Conservation (phyloP, 2,329 filamentous ascomycete species). For the Cercospora beticola region DNA sequence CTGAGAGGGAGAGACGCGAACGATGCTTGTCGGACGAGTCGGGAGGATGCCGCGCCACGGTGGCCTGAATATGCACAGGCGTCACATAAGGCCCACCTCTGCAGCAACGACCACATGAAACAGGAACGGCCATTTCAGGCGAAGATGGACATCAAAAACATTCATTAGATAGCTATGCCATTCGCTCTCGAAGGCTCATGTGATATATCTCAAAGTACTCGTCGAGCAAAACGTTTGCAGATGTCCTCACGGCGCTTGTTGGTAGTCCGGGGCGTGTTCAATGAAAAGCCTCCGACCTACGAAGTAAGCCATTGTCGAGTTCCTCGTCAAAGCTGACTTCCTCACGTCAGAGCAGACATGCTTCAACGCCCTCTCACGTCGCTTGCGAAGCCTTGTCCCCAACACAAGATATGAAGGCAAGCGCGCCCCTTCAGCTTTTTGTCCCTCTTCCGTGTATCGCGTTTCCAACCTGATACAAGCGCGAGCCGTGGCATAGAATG, state of each 20-base stretch:
- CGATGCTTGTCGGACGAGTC: constrained; percentile 1
- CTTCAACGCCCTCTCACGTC: neutral
- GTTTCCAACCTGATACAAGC: neutral
- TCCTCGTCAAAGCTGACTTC: neutral
- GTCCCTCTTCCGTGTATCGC: constrained; percentile 12
- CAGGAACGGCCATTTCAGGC: neutral
- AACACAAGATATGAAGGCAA: constrained; percentile 4
- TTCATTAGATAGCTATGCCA: neutral
- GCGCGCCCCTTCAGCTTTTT: constrained; percentile 25
- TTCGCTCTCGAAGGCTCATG: neutral
- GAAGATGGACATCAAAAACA: neutral
- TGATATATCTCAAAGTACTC: neutral
- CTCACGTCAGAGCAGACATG: neutral
- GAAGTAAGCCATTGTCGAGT: neutral
- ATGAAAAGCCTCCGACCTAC: neutral
- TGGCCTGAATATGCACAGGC: neutral
- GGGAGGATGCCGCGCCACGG: neutral
- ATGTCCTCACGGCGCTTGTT: neutral
- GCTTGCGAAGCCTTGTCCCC: neutral
- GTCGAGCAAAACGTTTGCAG: neutral
- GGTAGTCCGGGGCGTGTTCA: neutral
- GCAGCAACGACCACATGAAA: neutral
- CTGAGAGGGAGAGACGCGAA: constrained; percentile 4
- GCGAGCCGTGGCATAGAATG: constrained; percentile 1
- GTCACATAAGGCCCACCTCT: neutral